Conservation (phyloP, 768 basidiomycete genomes). For the Lactarius sp. region DNA sequence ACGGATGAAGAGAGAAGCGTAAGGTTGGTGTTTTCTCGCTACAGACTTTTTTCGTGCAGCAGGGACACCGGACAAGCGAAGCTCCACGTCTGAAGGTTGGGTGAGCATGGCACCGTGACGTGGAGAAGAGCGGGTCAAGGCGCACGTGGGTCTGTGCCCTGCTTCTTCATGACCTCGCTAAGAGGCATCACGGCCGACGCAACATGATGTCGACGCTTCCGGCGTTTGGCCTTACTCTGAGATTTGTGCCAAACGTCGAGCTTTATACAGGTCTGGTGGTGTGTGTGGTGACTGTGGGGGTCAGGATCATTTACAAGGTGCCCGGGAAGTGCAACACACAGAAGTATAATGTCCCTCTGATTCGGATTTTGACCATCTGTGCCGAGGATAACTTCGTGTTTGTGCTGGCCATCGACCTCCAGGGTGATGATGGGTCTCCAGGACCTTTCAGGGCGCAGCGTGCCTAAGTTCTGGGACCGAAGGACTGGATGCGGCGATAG, state of each 20-base stretch:
- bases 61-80: constrained; percentile 16
- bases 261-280: constrained; percentile 40
- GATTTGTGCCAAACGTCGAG: constrained; percentile 56
- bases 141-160: constrained; percentile 44
- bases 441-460: constrained; percentile 52
- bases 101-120: background rate
- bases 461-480: constrained; percentile 36
- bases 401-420: constrained; percentile 47
- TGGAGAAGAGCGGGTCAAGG: constrained; percentile 7
- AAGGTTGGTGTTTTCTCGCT: constrained; percentile 16
- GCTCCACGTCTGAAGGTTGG: constrained; percentile 14
- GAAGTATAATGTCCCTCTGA: constrained; percentile 44
- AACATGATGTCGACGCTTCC: constrained; percentile 50
- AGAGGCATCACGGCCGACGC: constrained; percentile 48
- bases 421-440: constrained; percentile 66
- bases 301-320: background rate
- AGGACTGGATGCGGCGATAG: constrained; percentile 31
- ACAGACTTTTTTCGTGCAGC: constrained; percentile 17
- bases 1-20: constrained; percentile 20
- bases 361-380: constrained; percentile 69
- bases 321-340: constrained; percentile 42
- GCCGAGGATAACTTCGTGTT: constrained; percentile 55
- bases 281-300: constrained; percentile 37
- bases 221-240: constrained; percentile 53
- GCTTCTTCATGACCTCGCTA: constrained; percentile 48